phyloP scores from a whole-genome alignment of 768 basidiomycete genomes.

The Pleurotus cornucopiae region DNA sequence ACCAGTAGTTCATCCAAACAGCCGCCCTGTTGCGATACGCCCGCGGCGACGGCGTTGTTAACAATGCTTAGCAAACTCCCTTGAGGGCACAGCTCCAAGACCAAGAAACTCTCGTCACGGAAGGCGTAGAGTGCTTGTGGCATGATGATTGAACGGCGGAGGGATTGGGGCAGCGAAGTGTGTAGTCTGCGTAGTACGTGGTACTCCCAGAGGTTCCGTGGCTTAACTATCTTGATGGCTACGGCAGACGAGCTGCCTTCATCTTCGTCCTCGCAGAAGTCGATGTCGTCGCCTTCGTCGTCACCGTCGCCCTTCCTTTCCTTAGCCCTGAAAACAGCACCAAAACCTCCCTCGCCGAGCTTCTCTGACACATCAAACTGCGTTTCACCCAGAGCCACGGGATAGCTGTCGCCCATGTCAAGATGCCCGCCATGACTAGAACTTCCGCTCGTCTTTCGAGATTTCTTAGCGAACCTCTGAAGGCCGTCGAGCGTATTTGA shows the following conservation, averaged over 20 bases:
- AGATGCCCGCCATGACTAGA: conserved; percentile 27
- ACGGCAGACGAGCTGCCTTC: conserved; percentile 54
- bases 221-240: conserved; percentile 90
- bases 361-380: conserved; percentile 76
- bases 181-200: conserved; percentile 79
- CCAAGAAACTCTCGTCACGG: conserved; percentile 83
- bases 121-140: conserved; percentile 82
- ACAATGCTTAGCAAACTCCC: conserved; percentile 91
- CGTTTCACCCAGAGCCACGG: conserved; percentile 59
- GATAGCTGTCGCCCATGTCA: conserved; percentile 36
- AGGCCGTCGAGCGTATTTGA: conserved; percentile 61
- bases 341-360: conserved; percentile 96
- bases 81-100: conserved; percentile 85
- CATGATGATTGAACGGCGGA: conserved; percentile 66
- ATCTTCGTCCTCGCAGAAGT: conserved; percentile 52
- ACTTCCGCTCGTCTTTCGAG: conserved; percentile 37
- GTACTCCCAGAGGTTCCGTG: conserved; percentile 90
- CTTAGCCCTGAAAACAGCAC: conserved; percentile 86
- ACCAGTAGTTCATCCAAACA: conserved; percentile 91
- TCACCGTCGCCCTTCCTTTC: conserved; percentile 40
- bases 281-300: conserved; percentile 47
- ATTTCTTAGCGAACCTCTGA: conserved; percentile 64
- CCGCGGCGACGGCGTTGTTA: conserved; percentile 74
- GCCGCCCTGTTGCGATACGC: conserved; percentile 75
- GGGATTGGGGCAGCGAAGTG: conserved; percentile 50